Evolutionary conservation across 1,284 basidiomycete species (phyloP).

Genomic region (Ceratobasidium sp.): DNA sequence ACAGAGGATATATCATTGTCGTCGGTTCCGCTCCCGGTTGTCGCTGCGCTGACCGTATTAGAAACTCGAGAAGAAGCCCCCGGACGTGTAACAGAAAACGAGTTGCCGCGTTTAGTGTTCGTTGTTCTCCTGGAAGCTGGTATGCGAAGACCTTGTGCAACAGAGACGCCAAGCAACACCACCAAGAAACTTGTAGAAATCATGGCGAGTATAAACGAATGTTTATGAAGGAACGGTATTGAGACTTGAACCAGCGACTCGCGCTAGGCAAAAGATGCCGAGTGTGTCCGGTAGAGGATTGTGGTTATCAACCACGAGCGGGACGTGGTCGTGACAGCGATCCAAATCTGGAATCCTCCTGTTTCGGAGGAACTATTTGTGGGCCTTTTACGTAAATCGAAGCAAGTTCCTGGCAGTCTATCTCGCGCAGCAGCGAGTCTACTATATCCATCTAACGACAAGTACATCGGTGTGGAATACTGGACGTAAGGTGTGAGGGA

Average conservation of each 20-base stretch:
- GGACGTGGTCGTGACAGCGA: slow-evolving; percentile 11
- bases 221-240: slow-evolving; percentile 1
- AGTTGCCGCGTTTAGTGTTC: neutral
- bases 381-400: neutral
- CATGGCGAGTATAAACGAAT: slow-evolving; percentile 12
- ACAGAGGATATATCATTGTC: slow-evolving; percentile 18
- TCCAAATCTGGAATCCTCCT: neutral
- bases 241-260: slow-evolving; percentile 1
- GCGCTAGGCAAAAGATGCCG: neutral
- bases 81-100: slow-evolving; percentile 9
- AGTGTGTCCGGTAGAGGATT: neutral
- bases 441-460: too few species aligned
- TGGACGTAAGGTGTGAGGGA: too few species aligned
- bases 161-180: slow-evolving; percentile 1
- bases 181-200: slow-evolving; percentile 5
- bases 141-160: slow-evolving; percentile 5
- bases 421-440: too few species aligned
- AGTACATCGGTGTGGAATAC: too few species aligned
- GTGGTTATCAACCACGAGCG: slow-evolving; percentile 1
- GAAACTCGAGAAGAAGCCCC: neutral
- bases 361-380: neutral
- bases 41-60: slow-evolving; percentile 5
- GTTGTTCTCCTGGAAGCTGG: slow-evolving; percentile 8
- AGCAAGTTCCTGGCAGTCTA: too few species aligned
- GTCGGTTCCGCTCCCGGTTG: neutral